Percentiles rank a stretch among this genome's conserved stretches.
These are phyloP conservation scores for Metschnikowia amazonensis DNA, from an alignment of 805 yeast species.

Conservation along the genomic window DNA sequence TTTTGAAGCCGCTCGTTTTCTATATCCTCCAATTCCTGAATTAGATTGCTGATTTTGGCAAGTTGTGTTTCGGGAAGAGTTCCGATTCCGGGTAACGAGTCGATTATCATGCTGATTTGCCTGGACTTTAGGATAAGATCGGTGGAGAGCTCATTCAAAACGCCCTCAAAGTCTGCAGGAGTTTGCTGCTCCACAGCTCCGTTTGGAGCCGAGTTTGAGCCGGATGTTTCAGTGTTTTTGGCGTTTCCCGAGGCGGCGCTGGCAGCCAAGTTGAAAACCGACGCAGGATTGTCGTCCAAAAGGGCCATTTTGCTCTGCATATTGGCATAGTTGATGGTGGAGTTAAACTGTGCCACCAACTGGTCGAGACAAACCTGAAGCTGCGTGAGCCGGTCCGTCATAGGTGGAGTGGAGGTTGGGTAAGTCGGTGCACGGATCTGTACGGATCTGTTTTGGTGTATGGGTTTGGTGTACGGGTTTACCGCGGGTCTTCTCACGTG, in stretches of 20 bases:
- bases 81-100: constrained; percentile 89
- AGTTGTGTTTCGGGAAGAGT: constrained; percentile 75
- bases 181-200: constrained; percentile 1
- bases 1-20: constrained; percentile 58
- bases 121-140: constrained; percentile 83
- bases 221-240: constrained; percentile 16
- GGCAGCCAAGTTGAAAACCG: constrained; percentile 61
- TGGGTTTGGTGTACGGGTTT: not conserved
- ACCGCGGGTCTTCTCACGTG: constrained; percentile 4
- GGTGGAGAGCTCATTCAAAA: constrained; percentile 71
- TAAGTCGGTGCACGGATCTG: too few species aligned
- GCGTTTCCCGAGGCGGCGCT: constrained; percentile 48
- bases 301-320: constrained; percentile 35
- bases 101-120: constrained; percentile 81
- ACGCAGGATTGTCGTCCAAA: constrained; percentile 58
- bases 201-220: constrained; percentile 16
- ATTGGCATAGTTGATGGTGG: constrained; percentile 67
- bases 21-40: constrained; percentile 54
- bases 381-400: constrained; percentile 89
- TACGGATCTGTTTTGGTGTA: not conserved
- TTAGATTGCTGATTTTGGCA: constrained; percentile 56
- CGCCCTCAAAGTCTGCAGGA: constrained; percentile 33
- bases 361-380: constrained; percentile 85
- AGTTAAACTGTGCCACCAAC: constrained; percentile 73
- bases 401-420: not conserved